These are phyloP conservation scores for Trichosporon sp. DNA, from an alignment of 1,284 basidiomycete species.

Conservation along the genomic window DNA sequence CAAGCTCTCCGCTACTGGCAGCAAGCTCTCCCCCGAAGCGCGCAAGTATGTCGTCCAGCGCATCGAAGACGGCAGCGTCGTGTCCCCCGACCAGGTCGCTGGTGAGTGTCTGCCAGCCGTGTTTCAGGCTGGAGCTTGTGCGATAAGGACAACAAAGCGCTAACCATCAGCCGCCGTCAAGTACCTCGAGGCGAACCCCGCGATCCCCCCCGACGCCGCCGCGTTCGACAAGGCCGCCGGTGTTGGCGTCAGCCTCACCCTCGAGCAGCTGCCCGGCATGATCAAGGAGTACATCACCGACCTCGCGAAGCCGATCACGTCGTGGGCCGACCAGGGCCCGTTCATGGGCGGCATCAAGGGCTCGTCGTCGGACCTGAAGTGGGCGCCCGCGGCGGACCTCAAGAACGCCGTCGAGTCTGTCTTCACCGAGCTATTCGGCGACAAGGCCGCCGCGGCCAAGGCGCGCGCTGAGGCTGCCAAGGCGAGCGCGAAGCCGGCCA, in stretches of 20 bases:
- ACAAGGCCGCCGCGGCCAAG: conserved; percentile 64
- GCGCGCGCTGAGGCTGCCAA: conserved; percentile 60
- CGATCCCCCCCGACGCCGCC: conserved; percentile 61
- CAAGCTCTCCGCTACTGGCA: conserved; percentile 62
- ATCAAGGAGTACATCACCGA: conserved; percentile 62
- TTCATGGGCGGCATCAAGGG: conserved; percentile 67
- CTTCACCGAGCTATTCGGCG: conserved; percentile 72
- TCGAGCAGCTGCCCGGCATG: conserved; percentile 62
- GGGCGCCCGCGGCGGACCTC: conserved; percentile 84
- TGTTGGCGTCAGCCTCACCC: conserved; percentile 76
- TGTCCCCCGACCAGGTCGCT: conserved; percentile 78
- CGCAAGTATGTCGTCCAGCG: conserved; percentile 64
- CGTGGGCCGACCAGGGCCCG: conserved; percentile 71
- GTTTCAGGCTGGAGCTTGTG: background rate
- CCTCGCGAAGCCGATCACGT: conserved; percentile 54
- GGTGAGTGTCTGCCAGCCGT: conserved; percentile 56
- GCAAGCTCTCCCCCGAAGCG: conserved; percentile 60
- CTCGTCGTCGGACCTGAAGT: conserved; percentile 61
- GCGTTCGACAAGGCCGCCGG: conserved; percentile 80
- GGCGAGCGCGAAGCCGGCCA: conserved; percentile 53
- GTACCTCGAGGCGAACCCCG: conserved; percentile 62
- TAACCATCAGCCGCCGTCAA: conserved; percentile 64
- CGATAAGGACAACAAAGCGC: background rate
- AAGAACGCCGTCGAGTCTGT: conserved; percentile 79
- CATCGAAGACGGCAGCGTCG: conserved; percentile 68